A percentile compares a stretch with the other conserved stretches of the same genome.
Evolutionary conservation across 108 stramenopile genomes (phyloP).

Genomic region (Asterionellopsis glacialis): DNA sequence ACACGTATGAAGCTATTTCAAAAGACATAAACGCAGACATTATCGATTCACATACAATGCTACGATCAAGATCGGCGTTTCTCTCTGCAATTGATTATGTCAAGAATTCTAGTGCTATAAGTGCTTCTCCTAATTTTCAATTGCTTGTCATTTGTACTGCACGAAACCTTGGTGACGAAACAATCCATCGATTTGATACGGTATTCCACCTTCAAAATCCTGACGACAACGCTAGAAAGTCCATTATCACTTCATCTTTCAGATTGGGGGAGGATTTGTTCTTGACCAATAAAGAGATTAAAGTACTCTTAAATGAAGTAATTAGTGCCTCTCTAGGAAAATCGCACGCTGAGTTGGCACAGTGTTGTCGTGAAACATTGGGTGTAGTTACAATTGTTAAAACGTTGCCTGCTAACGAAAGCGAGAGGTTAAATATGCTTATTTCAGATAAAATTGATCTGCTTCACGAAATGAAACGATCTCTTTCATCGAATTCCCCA

Average conservation of each 20-base stretch:
- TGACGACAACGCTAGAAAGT: constrained; percentile 37
- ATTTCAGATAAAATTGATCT: constrained; percentile 7
- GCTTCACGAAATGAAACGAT: constrained; percentile 32
- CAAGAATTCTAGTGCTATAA: not conserved
- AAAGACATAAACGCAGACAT: not conserved
- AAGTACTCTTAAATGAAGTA: constrained; percentile 23
- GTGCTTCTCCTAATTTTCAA: constrained; percentile 14
- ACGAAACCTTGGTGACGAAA: constrained; percentile 21
- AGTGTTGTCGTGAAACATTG: constrained; percentile 53
- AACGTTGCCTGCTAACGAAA: not conserved
- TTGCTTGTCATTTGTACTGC: constrained; percentile 59
- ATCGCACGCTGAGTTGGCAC: constrained; percentile 56
- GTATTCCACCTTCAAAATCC: constrained; percentile 36
- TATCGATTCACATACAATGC: constrained; percentile 9
- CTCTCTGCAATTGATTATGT: constrained; percentile 23
- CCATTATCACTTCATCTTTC: constrained; percentile 35
- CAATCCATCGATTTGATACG: constrained; percentile 47
- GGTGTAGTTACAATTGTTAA: constrained; percentile 8
- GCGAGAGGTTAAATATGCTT: not conserved
- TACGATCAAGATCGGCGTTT: constrained; percentile 18
- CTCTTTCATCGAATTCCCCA: constrained; percentile 39
- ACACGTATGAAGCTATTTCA: not conserved
- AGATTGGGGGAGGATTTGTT: not conserved
- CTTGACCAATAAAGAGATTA: constrained; percentile 8
- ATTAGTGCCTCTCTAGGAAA: constrained; percentile 47